Base-by-base conservation (phyloP, 2,329 filamentous ascomycete genomes). In the Ceratocystiopsis minuta region DNA sequence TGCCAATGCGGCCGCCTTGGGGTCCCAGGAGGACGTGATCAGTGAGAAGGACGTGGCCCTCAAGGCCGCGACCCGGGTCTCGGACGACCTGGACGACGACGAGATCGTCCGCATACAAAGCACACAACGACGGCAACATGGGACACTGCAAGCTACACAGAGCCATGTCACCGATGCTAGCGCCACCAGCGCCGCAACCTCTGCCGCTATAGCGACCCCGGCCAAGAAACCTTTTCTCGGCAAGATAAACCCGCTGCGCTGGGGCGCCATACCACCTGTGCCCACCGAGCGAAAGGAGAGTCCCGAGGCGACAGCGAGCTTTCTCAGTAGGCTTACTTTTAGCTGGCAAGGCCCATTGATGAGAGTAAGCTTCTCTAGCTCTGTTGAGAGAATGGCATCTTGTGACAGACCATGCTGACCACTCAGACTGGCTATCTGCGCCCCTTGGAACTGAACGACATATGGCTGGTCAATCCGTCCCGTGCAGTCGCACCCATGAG, bases 261-360 rank as follows among this genome's bases (percentile, higher is more conserved):
- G 75, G 75, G 70, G 73, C 5, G 47, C 55, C 32, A 58, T 67
- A 2, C 71, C 74, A 2, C 62, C 68, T 0, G 61, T 78, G 1
- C 75, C 76, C 34, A 58, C 67, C 38, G 64, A 66, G 50, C 64
- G 65, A 43, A 52, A 50, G 7, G 56, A 66, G 0, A 86, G 75
- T 6, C 72, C 70, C 47, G 87, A 95, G 60, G 67, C 84, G 55
- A 67, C 63, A 4, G 87, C 87, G 6, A 63, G 70, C 2, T 78
- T 86, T 53, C 70, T 90, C 48, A 93, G 83, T 60, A 57, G 67
- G 43, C 57, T 93, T 17, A 80, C 79, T 4, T 96, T 94, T 55
- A 75, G 85, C 56, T 96, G 88, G 88, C 88, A 95, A 68, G 75
- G 76, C 1, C 78, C 84, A 1, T 55, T 96, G 43, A 96, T 96